Evolutionary conservation across 202 grass and related monocot species (phyloP).

Genomic region (Miscanthus sacchariflorus): DNA sequence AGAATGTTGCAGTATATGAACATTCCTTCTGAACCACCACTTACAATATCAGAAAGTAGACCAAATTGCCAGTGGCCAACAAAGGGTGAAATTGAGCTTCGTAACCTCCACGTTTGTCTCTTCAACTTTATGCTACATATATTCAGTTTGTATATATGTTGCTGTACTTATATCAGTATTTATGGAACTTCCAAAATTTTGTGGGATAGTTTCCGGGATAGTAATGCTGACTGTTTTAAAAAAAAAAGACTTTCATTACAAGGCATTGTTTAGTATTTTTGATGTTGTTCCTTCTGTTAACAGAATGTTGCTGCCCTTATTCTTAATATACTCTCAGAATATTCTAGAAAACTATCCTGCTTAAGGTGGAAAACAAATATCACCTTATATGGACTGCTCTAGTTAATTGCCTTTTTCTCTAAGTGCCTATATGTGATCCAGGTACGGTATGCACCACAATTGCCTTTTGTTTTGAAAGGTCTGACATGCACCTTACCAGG

Average conservation of each 20-base stretch:
- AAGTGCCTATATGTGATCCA: constrained; percentile 27
- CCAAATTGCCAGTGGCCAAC: constrained; percentile 58
- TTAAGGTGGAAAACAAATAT: background rate
- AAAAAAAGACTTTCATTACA: too few species aligned
- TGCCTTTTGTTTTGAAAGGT: constrained; percentile 82
- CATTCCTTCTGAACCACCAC: constrained; percentile 74
- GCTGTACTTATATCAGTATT: too few species aligned
- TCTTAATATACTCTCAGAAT: background rate
- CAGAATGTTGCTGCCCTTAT: background rate
- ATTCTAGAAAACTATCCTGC: background rate
- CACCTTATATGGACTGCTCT: background rate
- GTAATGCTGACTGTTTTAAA: too few species aligned
- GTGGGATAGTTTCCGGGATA: too few species aligned
- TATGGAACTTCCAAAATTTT: too few species aligned
- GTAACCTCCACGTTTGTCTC: constrained; percentile 59
- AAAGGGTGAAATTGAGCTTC: constrained; percentile 72
- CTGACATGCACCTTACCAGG: constrained; percentile 64
- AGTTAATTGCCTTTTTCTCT: background rate
- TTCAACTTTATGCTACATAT: constrained; percentile 1
- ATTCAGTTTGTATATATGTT: background rate
- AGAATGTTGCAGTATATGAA: constrained; percentile 73
- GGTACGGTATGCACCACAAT: constrained; percentile 59
- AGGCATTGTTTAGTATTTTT: background rate
- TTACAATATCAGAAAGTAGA: constrained; percentile 47
- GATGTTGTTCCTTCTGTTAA: background rate